Base-by-base conservation (phyloP, 1,284 basidiomycete genomes). In the Naganishia sp. region DNA sequence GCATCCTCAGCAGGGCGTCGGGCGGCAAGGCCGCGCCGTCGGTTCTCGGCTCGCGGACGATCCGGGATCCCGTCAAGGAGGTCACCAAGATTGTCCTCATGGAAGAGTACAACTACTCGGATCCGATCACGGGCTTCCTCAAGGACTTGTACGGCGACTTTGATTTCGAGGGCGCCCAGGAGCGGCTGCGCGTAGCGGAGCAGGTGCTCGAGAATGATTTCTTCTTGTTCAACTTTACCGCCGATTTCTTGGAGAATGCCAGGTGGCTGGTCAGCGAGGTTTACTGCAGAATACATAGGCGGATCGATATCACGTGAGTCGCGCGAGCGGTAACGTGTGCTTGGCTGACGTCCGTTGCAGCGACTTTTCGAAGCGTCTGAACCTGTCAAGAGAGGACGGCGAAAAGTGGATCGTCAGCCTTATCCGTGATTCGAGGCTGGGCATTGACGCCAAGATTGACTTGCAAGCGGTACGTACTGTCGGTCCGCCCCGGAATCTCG, bases 371-470 rank as follows among this genome's bases (percentile, higher is more conserved):
- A 88, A 91, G 75, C 88, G 94, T 15, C 84, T 99, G 43, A 97
- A 97, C 80, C 85, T 98, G 64, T 89, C 90, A 28, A 86, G 84
- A 63, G 93, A 94, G 72, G 95, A 98, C 75, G 96, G 95, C 66
- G 95, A 98, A 78, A 96, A 96, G 79, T 99, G 95, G 95, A 95
- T 99, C 71, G 95, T 97, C 73, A 97, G 96, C 83, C 88, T 98
- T 67, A 95, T 98, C 74, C 87, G 94, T 57, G 96, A 98, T 80
- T 96, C 94, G 31, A 87, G 92, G 65, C 92, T 96, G 86, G 93
- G 90, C 25, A 88, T 90, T 3, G 91, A 99, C 74, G 93, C 93
- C 65, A 97, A 96, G 83, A 97, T 98, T 72, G 94, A 98, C 80
- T 85, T 97, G 56, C 92, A 95, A 81, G 92, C 94, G 83, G 90